These are phyloP conservation scores for Juncus inflexus DNA, from an alignment of 176 grass and related monocot species.

Conservation along the genomic window DNA sequence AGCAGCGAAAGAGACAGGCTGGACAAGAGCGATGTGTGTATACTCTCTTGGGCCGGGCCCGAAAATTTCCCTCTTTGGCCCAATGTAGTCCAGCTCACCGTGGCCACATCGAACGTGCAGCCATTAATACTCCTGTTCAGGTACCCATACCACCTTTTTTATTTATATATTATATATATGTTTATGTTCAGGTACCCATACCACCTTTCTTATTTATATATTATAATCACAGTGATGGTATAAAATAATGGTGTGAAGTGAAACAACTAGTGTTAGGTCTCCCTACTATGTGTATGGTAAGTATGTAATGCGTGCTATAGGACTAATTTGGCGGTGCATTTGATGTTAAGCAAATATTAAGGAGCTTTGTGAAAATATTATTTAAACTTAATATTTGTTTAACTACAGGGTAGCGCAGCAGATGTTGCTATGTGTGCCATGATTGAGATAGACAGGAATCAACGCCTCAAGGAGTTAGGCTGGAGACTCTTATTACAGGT, in stretches of 20 bases:
- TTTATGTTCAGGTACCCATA: too few relatives aligned
- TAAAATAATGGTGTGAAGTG: too few relatives aligned
- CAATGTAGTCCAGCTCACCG: slow-evolving; percentile 37
- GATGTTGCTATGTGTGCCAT: slow-evolving; percentile 97
- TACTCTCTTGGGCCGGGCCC: slow-evolving; percentile 77
- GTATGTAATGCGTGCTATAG: too few relatives aligned
- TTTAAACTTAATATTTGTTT: too few relatives aligned
- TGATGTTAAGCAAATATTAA: too few relatives aligned
- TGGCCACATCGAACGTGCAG: slow-evolving; percentile 74
- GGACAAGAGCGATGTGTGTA: slow-evolving; percentile 38
- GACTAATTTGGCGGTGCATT: too few relatives aligned
- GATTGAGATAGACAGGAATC: slow-evolving; percentile 88
- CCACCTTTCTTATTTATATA: too few relatives aligned
- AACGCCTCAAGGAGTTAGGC: slow-evolving; percentile 72
- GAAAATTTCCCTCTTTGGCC: slow-evolving; percentile 57
- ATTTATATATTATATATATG: too few relatives aligned
- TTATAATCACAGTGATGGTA: too few relatives aligned
- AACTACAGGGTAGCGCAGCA: slow-evolving; percentile 55
- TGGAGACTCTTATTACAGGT: slow-evolving; percentile 83
- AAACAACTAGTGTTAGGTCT: too few relatives aligned
- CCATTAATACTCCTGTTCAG: slow-evolving; percentile 89
- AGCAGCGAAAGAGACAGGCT: slow-evolving; percentile 53
- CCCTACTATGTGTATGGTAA: too few relatives aligned
- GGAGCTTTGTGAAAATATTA: background rate
- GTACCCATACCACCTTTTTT: slow-evolving; percentile 2